Base-by-base conservation (phyloP, 1,284 basidiomycete genomes). In the Tilletia indica region DNA sequence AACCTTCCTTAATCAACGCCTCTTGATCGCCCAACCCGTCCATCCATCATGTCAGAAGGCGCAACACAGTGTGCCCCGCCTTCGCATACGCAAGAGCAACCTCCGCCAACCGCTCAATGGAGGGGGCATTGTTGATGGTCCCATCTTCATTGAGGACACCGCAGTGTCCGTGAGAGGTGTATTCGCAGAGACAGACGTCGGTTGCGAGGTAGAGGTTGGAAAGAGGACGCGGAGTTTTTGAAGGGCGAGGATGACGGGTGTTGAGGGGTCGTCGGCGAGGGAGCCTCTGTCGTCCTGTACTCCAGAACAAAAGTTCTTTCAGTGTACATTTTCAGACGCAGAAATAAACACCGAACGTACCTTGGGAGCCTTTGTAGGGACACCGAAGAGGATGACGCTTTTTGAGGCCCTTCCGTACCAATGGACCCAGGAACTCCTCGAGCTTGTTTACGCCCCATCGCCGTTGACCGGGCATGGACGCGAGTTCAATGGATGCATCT, bases 1-100 rank as follows among this genome's bases (percentile, higher is more conserved):
- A 96, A 14, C 94, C 93, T 51, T 88, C 88, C 73, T 93, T 90
- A 72, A 97, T 92, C 71, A 99, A 87, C 0, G 88, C 89, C 89
- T 87, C 86, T 98, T 99, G 86, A 99, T 99, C 9, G 90, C 89
- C 89, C 89, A 73, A 99, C 91, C 34, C 96, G 88, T 0, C 95
- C 96, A 83, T 99, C 97, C 95, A 99, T 99, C 97, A 99, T 99
- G 85, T 99, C 97, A 83, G 93, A 97, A 1, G 97, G 97, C 1
- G 97, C 97, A 72, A 99, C 96, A 81, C 94, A 96, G 85, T 99
- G 93, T 0, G 94, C 97, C 12, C 97, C 0, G 96, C 97, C 74
- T 89, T 88, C 1, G 96, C 96, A 79, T 99, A 99, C 78, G 89
- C 90, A 67, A 98, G 87, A 0, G 97, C 94, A 25, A 99, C 95